Evolutionary conservation across 495 filamentous ascomycete genomes (phyloP).

Genomic region (Elaphomyces granulatus): DNA sequence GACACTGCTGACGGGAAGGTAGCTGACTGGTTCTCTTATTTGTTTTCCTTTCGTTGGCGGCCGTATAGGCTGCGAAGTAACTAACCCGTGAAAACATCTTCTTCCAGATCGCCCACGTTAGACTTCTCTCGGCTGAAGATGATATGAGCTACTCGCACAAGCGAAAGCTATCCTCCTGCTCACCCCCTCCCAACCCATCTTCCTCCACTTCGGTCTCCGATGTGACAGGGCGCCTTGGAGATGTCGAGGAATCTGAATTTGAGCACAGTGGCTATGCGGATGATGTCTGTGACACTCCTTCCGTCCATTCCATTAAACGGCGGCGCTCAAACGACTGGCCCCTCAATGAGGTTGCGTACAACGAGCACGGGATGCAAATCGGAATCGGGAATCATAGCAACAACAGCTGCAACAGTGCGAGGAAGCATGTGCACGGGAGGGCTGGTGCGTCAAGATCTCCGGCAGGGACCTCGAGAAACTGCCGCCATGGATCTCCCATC

Average conservation of each 20-base stretch:
- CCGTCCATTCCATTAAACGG: constrained; percentile 27
- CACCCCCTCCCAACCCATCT: constrained; percentile 6
- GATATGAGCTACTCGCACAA: constrained; percentile 6
- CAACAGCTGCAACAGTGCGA: neutral
- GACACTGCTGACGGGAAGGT: neutral
- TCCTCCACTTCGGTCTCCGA: constrained; percentile 19
- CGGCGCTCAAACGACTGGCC: constrained; percentile 38
- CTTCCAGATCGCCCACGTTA: neutral
- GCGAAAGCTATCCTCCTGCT: constrained; percentile 9
- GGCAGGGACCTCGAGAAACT: neutral
- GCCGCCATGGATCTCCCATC: neutral
- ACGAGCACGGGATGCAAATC: constrained; percentile 6
- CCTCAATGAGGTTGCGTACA: constrained; percentile 15
- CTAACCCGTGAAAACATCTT: neutral
- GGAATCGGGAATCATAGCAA: neutral
- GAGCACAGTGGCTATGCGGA: neutral
- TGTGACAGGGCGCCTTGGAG: constrained; percentile 27
- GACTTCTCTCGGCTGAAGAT: neutral
- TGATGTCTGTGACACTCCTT: constrained; percentile 10
- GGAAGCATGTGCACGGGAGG: neutral
- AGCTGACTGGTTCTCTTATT: neutral
- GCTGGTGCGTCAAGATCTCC: neutral
- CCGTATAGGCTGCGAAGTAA: too few relatives aligned
- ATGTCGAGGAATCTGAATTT: constrained; percentile 23
- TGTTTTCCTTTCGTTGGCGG: neutral